phyloP scores from a whole-genome alignment of 768 basidiomycete species.

The Pleurotus djamor region DNA sequence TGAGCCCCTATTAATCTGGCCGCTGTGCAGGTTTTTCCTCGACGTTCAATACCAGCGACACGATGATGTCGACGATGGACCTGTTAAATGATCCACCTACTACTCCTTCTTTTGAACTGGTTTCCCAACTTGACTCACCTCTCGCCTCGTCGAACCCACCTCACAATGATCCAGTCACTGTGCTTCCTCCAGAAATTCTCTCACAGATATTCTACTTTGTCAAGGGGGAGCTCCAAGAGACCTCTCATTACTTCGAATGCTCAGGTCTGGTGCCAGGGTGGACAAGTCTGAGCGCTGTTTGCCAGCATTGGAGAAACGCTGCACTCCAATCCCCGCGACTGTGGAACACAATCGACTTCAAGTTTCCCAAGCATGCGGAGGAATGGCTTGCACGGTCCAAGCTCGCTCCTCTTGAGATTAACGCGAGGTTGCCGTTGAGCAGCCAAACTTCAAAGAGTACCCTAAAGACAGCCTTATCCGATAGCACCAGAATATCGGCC shows the following conservation, averaged over 20 bases:
- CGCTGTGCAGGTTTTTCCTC: too few species aligned
- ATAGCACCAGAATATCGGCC: background rate
- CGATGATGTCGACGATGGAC: too few species aligned
- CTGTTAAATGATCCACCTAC: too few species aligned
- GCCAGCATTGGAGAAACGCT: background rate
- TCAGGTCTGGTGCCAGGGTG: background rate
- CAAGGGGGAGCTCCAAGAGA: background rate
- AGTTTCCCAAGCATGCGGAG: background rate
- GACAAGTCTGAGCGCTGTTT: background rate
- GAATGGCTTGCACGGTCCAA: background rate
- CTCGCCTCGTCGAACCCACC: too few species aligned
- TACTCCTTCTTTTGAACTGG: too few species aligned
- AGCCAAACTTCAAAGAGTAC: background rate
- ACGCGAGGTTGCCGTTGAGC: background rate
- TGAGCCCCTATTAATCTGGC: too few species aligned
- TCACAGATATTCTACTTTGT: background rate
- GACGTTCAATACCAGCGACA: too few species aligned
- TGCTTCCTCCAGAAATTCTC: background rate
- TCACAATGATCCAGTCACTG: background rate
- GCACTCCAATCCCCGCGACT: background rate
- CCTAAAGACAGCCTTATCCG: background rate
- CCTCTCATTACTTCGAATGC: background rate
- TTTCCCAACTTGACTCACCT: too few species aligned
- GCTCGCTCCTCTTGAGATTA: background rate
- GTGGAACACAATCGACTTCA: background rate